Base-by-base conservation (phyloP, 1,284 basidiomycete genomes). In the Xanthoconium separans region DNA sequence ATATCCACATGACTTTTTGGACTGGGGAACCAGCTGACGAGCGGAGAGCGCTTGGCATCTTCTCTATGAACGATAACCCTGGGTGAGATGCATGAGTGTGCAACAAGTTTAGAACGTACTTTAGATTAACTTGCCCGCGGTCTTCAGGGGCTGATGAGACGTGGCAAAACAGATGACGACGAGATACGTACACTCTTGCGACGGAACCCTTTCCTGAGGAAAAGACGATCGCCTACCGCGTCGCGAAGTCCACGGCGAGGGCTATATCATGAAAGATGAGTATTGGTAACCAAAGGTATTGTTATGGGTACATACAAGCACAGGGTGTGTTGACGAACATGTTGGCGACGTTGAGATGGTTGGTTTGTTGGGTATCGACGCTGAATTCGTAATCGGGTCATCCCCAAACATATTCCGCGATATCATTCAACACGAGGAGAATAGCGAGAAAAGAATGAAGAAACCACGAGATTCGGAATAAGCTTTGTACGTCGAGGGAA, bases 261-360 rank as follows among this genome's bases (percentile, higher is more conserved):
- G 79, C 92, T 95, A 51, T 20, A 10, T 36, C 20, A 39, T n/a
- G 18, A n/a, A 15, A 7, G 34, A 34, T 61, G 47, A 57, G 33
- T 31, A 22, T 9, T 12, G 34, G 43, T 3, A 20, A 11, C 4
- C 9, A 53, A 11, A 22, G 6, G 4, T 15, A 39, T 27, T 18
- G 3, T 20, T 13, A 40, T 6, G 41, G 42, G 8, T 6, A 83
- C 91, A 74, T 68, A 96, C 93, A 92, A 72, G 81, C 78, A 74
- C 95, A 97, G 2, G 92, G 94, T 83, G 95, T 97, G 60, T 91
- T 90, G 24, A 98, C 89, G 13, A 92, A 84, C 71, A 96, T 71
- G 72, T 98, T 95, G 50, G 97, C 80, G 58, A 98, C 77, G 60
- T 86, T 83, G 75, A 98, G 77, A 53, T 79, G 84, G 59, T 81